phyloP scores from a whole-genome alignment of 257 asterid genomes.

The Primulina eburnea region DNA sequence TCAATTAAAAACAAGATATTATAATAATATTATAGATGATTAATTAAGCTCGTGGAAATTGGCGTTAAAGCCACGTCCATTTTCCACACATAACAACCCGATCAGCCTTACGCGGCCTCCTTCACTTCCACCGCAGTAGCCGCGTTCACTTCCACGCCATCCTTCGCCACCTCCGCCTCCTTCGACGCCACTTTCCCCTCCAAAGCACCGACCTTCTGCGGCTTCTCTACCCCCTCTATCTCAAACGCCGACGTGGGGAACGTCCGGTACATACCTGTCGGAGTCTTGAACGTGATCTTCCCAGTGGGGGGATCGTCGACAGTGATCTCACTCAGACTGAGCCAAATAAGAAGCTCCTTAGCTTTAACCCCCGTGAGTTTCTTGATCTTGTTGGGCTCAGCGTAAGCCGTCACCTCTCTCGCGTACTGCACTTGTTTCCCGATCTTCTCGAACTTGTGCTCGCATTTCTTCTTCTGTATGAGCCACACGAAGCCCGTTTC shows the following conservation, averaged over 20 bases:
- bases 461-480: constrained; percentile 46
- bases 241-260: constrained; percentile 55
- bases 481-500: constrained; percentile 71
- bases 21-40: no score
- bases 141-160: constrained; percentile 4
- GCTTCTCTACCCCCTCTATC: constrained; percentile 26
- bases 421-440: constrained; percentile 44
- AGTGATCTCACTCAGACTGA: constrained; percentile 42
- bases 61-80: background rate
- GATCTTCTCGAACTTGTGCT: constrained; percentile 57
- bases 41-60: background rate
- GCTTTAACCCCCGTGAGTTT: constrained; percentile 61
- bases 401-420: constrained; percentile 56
- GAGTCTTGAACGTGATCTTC: constrained; percentile 55
- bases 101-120: constrained; percentile 5
- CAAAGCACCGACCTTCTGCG: background rate
- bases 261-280: constrained; percentile 50
- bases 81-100: no score
- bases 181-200: constrained; percentile 3
- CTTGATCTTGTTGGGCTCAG: constrained; percentile 45
- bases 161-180: background rate
- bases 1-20: no score
- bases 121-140: constrained; percentile 24
- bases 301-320: constrained; percentile 51
- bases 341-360: constrained; percentile 68